A percentile compares a stretch with the other conserved stretches of the same genome.
Evolutionary conservation across 2,329 filamentous ascomycete species (phyloP).

Genomic region (Monosporascus sp.): DNA sequence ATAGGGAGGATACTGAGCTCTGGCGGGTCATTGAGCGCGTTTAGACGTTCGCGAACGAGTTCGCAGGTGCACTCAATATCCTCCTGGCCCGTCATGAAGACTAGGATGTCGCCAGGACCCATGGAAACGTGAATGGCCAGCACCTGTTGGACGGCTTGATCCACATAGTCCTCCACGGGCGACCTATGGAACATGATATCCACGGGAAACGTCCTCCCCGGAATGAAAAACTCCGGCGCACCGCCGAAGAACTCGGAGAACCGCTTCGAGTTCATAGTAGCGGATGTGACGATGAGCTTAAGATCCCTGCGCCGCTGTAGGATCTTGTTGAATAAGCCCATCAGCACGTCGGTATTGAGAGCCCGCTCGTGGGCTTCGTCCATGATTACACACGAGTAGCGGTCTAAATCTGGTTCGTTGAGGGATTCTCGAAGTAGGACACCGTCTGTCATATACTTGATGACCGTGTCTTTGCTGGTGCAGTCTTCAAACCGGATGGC

Average conservation of each 20-base stretch:
- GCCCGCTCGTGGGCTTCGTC: slow-evolving; percentile 97
- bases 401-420: slow-evolving; percentile 86
- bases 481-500: slow-evolving; percentile 98
- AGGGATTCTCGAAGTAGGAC: slow-evolving; percentile 89
- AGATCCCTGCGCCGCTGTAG: slow-evolving; percentile 81
- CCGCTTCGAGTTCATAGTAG: slow-evolving; percentile 95
- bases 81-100: slow-evolving; percentile 99
- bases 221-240: slow-evolving; percentile 93
- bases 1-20: slow-evolving; percentile 94
- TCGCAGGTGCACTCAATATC: slow-evolving; percentile 98
- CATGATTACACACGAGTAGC: slow-evolving; percentile 99
- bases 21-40: slow-evolving; percentile 86
- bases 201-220: slow-evolving; percentile 92
- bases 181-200: slow-evolving; percentile 94
- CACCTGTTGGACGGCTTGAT: slow-evolving; percentile 93
- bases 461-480: slow-evolving; percentile 88
- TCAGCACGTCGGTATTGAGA: slow-evolving; percentile 92
- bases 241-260: slow-evolving; percentile 96
- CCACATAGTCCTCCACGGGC: slow-evolving; percentile 95
- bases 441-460: slow-evolving; percentile 99
- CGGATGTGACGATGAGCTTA: slow-evolving; percentile 95
- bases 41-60: slow-evolving; percentile 78
- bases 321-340: slow-evolving; percentile 98
- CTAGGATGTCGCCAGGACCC: slow-evolving; percentile 85
- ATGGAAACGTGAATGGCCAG: slow-evolving; percentile 95